A percentile compares a stretch with the other conserved stretches of the same genome.
Conservation (phyloP, 345 rosid species). For the Bruguiera sexangula region DNA sequence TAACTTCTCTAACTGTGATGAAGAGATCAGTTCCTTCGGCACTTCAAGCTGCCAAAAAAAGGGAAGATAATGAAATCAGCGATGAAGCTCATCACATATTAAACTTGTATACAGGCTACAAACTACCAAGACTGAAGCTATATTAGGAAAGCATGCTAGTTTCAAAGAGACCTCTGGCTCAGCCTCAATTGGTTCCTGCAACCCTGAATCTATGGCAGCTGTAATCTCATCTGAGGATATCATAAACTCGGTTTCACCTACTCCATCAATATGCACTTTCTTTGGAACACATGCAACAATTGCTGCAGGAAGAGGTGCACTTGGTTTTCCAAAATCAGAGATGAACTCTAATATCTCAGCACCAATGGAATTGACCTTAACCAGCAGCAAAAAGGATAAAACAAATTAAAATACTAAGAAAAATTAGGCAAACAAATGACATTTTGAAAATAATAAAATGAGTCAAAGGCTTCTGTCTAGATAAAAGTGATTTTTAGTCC, state of each 20-base stretch:
- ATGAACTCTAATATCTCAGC: constrained; percentile 86
- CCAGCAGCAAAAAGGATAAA: constrained; percentile 7
- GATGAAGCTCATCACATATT: constrained; percentile 1
- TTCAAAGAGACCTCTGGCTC: constrained; percentile 81
- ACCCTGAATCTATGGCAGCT: constrained; percentile 69
- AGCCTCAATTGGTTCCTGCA: constrained; percentile 83
- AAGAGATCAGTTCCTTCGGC: constrained; percentile 81
- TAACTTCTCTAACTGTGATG: constrained; percentile 63
- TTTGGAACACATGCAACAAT: constrained; percentile 97
- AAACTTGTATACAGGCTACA: background rate
- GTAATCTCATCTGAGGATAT: constrained; percentile 66
- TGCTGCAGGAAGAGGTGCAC: constrained; percentile 95
- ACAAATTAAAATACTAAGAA: constrained; percentile 12
- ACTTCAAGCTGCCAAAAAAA: constrained; percentile 81
- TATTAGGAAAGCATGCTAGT: constrained; percentile 15
- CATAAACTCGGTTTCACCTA: constrained; percentile 84
- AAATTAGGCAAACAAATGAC: background rate
- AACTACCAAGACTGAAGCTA: constrained; percentile 8
- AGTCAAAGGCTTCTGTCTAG: too few relatives aligned
- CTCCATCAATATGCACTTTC: constrained; percentile 72
- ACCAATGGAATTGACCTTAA: constrained; percentile 86
- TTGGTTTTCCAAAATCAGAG: constrained; percentile 88
- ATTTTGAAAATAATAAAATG: too few relatives aligned
- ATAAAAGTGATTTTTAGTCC: too few relatives aligned
- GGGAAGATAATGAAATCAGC: constrained; percentile 21